Percentiles rank a stretch among this genome's conserved stretches.
phyloP scores from a whole-genome alignment of 2,329 filamentous ascomycete genomes.

The Emericellopsis atlantica region DNA sequence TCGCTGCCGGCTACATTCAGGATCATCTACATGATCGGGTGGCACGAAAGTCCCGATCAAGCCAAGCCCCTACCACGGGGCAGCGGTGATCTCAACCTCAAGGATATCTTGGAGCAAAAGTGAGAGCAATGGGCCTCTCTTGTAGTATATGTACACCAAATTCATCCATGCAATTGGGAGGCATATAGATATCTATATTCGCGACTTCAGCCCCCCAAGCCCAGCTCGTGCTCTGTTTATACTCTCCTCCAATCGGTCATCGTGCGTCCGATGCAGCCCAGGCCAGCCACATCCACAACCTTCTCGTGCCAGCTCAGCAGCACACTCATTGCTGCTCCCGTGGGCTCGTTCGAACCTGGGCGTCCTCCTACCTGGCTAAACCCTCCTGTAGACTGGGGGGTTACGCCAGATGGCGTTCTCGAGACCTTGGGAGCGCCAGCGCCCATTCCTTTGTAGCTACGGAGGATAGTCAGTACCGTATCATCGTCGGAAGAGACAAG shows the following conservation, averaged over 20 bases:
- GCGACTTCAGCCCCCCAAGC: not conserved
- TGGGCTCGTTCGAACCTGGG: conserved; percentile 48
- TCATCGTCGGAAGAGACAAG: too few species aligned
- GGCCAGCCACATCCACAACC: conserved; percentile 83
- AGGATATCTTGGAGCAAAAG: conserved; percentile 49
- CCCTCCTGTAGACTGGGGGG: conserved; percentile 66
- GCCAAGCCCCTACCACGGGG: conserved; percentile 70
- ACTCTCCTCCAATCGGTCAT: conserved; percentile 88
- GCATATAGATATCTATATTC: conserved; percentile 1
- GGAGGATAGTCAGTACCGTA: not conserved
- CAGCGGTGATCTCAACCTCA: conserved; percentile 77
- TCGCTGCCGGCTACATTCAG: conserved; percentile 82
- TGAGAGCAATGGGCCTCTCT: not conserved
- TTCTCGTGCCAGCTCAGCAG: conserved; percentile 98
- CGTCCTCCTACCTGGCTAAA: conserved; percentile 67
- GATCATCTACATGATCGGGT: conserved; percentile 97
- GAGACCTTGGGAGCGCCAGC: conserved; percentile 24
- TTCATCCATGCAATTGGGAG: conserved; percentile 5
- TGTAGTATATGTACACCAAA: conserved; percentile 1
- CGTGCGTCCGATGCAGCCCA: conserved; percentile 81
- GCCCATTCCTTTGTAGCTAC: conserved; percentile 84
- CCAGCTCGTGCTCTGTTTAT: not conserved
- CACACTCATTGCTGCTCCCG: conserved; percentile 88
- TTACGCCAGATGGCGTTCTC: conserved; percentile 27
- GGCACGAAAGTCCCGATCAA: conserved; percentile 77